These are phyloP conservation scores for Trametes cubensis DNA, from an alignment of 768 basidiomycete species.

Conservation along the genomic window DNA sequence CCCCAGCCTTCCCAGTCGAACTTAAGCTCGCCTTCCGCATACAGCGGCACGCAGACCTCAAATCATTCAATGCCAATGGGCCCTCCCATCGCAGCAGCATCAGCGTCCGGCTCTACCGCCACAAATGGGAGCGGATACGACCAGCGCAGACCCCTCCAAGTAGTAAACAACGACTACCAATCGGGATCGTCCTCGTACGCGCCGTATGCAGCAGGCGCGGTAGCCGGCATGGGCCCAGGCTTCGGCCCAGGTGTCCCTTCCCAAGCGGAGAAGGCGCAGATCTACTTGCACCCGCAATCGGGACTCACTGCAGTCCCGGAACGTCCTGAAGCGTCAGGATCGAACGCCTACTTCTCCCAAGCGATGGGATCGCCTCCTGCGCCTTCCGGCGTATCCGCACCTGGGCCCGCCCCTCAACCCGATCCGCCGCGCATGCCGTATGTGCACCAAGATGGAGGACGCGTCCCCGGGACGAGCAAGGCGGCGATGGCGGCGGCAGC, in stretches of 20 bases:
- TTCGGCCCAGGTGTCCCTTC: background rate
- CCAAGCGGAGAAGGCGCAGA: constrained; percentile 13
- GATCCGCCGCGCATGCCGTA: constrained; percentile 7
- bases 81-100: background rate
- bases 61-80: background rate
- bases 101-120: background rate
- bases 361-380: background rate
- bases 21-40: background rate
- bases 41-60: background rate
- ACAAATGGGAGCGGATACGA: constrained; percentile 2
- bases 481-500: background rate
- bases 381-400: background rate
- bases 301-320: constrained; percentile 6
- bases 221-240: too few relatives aligned
- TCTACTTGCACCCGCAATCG: constrained; percentile 16
- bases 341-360: background rate
- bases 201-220: background rate
- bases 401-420: background rate
- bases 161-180: constrained; percentile 8
- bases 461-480: background rate
- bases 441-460: constrained; percentile 11
- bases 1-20: background rate
- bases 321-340: constrained; percentile 4
- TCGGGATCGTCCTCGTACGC: background rate
- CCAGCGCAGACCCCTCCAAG: constrained; percentile 6